A percentile compares a stretch with the other conserved stretches of the same genome.
Conservation (phyloP, 169 alveolate genomes). For the Sarcocystis neurona region DNA sequence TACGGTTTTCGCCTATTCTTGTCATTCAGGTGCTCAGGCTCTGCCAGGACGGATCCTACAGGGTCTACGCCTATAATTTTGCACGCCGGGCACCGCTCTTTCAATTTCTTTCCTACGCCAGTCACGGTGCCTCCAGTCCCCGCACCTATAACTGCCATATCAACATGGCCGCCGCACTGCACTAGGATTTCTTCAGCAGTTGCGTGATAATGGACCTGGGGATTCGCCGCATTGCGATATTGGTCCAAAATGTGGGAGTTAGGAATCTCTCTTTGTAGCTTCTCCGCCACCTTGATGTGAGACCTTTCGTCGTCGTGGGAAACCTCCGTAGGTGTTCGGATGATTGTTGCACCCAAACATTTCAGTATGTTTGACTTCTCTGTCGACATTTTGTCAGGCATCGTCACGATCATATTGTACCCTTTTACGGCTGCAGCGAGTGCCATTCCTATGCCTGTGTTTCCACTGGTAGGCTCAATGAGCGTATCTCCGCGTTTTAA, state of each 20-base stretch:
- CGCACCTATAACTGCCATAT: constrained; percentile 77
- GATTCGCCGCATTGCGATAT: constrained; percentile 89
- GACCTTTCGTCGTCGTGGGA: constrained; percentile 85
- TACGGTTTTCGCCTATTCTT: constrained; percentile 34
- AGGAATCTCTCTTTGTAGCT: constrained; percentile 73
- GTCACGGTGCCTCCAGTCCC: constrained; percentile 96
- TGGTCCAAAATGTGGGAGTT: constrained; percentile 86
- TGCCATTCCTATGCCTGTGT: constrained; percentile 92
- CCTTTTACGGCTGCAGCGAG: constrained; percentile 91
- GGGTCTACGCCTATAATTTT: constrained; percentile 92
- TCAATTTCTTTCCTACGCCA: constrained; percentile 88
- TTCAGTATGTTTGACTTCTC: constrained; percentile 85
- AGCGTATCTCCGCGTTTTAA: constrained; percentile 83
- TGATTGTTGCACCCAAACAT: constrained; percentile 90
- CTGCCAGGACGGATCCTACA: constrained; percentile 73
- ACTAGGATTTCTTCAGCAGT: constrained; percentile 91
- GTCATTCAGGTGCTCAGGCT: constrained; percentile 38
- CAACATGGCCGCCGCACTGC: constrained; percentile 86
- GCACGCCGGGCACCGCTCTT: constrained; percentile 79
- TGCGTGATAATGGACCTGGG: constrained; percentile 91
- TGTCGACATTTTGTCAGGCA: constrained; percentile 90
- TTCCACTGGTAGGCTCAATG: constrained; percentile 93
- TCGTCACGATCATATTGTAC: constrained; percentile 80
- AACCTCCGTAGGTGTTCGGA: constrained; percentile 90
- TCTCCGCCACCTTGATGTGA: constrained; percentile 85